Conservation (phyloP, 1,284 basidiomycete genomes). For the Cutaneotrichosporon spelunceum region DNA sequence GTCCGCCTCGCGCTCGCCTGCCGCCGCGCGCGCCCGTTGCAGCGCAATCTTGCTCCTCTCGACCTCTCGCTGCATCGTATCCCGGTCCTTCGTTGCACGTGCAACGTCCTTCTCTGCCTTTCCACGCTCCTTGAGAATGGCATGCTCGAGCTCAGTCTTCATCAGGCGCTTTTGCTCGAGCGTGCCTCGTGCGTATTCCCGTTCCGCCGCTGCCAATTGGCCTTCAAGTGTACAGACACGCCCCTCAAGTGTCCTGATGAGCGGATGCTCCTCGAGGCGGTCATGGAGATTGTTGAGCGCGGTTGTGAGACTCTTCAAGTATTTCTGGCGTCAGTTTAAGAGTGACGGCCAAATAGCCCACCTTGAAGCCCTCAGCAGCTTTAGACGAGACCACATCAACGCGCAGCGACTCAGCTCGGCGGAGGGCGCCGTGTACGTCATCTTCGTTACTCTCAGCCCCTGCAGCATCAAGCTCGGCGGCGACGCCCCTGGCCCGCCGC, state of each 20-base stretch:
- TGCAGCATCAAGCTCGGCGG: constrained; percentile 27
- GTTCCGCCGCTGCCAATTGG: constrained; percentile 14
- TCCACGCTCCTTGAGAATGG: constrained; percentile 17
- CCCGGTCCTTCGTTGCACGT: constrained; percentile 23
- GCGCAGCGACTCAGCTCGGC: constrained; percentile 26
- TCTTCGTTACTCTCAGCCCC: constrained; percentile 25
- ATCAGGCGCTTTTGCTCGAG: constrained; percentile 14
- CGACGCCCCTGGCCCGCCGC: constrained; percentile 31
- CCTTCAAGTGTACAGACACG: constrained; percentile 1
- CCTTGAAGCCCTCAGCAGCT: constrained; percentile 33
- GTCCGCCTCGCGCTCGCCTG: constrained; percentile 28
- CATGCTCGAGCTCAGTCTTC: constrained; percentile 2
- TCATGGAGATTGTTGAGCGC: constrained; percentile 30
- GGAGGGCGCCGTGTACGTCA: constrained; percentile 28
- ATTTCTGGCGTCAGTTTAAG: constrained; percentile 28
- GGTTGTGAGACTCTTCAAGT: constrained; percentile 31
- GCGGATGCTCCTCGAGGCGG: constrained; percentile 27
- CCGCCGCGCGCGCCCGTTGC: constrained; percentile 12
- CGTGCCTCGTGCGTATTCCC: constrained; percentile 17
- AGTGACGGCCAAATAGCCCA: constrained; percentile 14
- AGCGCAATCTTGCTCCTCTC: constrained; percentile 23
- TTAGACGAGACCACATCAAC: constrained; percentile 24
- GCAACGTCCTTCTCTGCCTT: constrained; percentile 17
- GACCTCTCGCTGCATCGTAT: constrained; percentile 26
- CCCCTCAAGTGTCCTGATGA: constrained; percentile 22